A percentile compares a stretch with the other conserved stretches of the same genome.
Conservation (phyloP, 106 monocot genomes). For the Narthecium ossifragum region DNA sequence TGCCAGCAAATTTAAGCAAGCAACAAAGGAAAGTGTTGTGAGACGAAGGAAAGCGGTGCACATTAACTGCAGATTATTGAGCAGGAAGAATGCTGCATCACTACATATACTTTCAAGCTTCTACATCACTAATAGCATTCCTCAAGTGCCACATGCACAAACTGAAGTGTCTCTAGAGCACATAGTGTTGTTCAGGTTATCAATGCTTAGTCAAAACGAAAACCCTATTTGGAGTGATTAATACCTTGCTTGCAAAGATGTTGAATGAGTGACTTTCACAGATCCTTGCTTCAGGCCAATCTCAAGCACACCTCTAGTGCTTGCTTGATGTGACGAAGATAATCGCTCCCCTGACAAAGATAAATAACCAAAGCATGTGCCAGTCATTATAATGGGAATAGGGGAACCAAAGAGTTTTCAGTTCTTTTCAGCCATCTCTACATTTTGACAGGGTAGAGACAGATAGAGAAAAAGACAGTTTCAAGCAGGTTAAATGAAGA, state of each 20-base stretch:
- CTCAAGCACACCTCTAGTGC: constrained; percentile 43
- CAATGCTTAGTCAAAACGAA: background rate
- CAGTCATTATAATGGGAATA: background rate
- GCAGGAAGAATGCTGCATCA: background rate
- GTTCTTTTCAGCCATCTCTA: too few species aligned
- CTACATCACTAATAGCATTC: too few species aligned
- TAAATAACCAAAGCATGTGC: background rate
- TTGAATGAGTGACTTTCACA: constrained; percentile 16
- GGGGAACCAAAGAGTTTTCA: background rate
- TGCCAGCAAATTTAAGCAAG: too few species aligned
- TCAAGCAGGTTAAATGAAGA: too few species aligned
- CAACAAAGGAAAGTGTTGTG: too few species aligned
- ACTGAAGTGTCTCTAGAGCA: background rate
- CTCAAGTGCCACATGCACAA: background rate
- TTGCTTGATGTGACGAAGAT: constrained; percentile 59
- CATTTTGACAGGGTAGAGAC: too few species aligned
- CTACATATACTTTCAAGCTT: too few species aligned
- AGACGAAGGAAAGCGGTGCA: too few species aligned
- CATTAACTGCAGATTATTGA: background rate
- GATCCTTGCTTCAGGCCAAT: constrained; percentile 37
- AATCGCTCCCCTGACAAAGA: constrained; percentile 40
- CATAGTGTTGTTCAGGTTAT: background rate
- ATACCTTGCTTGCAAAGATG: constrained; percentile 21
- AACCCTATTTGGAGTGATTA: constrained; percentile 3
- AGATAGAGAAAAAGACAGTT: background rate